phyloP scores from a whole-genome alignment of 768 basidiomycete genomes.

The Erythrobasidium yunnanense region DNA sequence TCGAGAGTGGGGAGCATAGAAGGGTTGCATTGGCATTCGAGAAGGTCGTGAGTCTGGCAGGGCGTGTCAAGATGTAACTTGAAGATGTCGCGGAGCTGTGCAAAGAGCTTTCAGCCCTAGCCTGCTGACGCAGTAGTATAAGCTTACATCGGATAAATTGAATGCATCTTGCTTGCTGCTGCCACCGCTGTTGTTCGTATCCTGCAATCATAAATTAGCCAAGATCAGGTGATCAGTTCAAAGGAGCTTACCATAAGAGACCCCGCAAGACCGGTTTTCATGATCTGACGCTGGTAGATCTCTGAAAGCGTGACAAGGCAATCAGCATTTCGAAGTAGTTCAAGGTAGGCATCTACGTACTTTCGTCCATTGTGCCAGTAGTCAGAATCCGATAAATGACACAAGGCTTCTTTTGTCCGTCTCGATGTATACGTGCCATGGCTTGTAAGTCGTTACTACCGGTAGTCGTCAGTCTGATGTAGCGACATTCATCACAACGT shows the following conservation, averaged over 20 bases:
- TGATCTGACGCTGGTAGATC: slow-evolving; percentile 86
- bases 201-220: slow-evolving; percentile 9
- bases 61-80: slow-evolving; percentile 64
- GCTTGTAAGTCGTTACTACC: slow-evolving; percentile 73
- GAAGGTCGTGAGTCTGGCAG: slow-evolving; percentile 85
- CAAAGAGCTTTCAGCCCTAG: slow-evolving; percentile 14
- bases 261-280: slow-evolving; percentile 79
- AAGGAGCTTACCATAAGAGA: slow-evolving; percentile 40
- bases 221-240: background rate
- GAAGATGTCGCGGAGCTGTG: slow-evolving; percentile 81
- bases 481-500: slow-evolving; percentile 41
- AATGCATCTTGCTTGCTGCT: slow-evolving; percentile 68
- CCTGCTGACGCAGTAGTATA: background rate
- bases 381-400: slow-evolving; percentile 63
- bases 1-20: background rate
- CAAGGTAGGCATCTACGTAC: background rate
- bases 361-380: slow-evolving; percentile 74
- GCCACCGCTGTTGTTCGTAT: slow-evolving; percentile 40
- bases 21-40: slow-evolving; percentile 58
- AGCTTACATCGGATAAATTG: slow-evolving; percentile 51
- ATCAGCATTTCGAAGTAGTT: slow-evolving; percentile 5
- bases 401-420: slow-evolving; percentile 63
- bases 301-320: slow-evolving; percentile 56
- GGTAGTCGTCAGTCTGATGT: slow-evolving; percentile 18
- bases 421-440: slow-evolving; percentile 71